Percentiles rank a stretch among this genome's conserved stretches.
These are phyloP conservation scores for Arabis hirsuta DNA, from an alignment of 345 rosid genomes.

Conservation along the genomic window DNA sequence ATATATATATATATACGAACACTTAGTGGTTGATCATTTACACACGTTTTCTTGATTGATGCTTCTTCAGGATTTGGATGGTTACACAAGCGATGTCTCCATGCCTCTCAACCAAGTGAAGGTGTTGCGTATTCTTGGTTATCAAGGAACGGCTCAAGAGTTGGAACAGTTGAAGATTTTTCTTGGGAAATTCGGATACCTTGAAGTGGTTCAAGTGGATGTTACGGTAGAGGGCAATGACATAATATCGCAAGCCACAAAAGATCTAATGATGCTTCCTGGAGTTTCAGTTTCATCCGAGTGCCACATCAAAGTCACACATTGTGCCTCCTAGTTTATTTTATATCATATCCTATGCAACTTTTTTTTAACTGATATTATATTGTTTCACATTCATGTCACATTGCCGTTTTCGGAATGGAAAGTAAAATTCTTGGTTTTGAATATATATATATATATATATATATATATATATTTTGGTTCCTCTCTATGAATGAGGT, in stretches of 20 bases:
- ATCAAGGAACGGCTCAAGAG: not conserved
- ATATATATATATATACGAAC: no score
- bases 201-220: not conserved
- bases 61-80: not conserved
- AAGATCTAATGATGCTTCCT: not conserved
- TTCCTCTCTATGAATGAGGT: no score
- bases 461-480: no score
- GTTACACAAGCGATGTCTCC: slow-evolving; percentile 1
- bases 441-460: no score
- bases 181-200: not conserved
- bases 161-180: not conserved
- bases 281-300: not conserved
- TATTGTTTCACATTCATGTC: no score
- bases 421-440: no score
- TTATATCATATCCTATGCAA: no score
- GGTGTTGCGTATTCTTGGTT: slow-evolving; percentile 7
- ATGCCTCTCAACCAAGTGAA: slow-evolving; percentile 6
- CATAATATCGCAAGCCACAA: not conserved
- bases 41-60: not conserved
- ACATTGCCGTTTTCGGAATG: no score
- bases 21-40: not conserved
- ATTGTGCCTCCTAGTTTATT: no score
- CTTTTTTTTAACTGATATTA: no score
- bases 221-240: not conserved
- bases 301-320: not conserved